Evolutionary conservation across 2,329 filamentous ascomycete genomes (phyloP), one percentile per base, ranked within the genome.

Genomic region (Arthrinium puccinioides): DNA sequence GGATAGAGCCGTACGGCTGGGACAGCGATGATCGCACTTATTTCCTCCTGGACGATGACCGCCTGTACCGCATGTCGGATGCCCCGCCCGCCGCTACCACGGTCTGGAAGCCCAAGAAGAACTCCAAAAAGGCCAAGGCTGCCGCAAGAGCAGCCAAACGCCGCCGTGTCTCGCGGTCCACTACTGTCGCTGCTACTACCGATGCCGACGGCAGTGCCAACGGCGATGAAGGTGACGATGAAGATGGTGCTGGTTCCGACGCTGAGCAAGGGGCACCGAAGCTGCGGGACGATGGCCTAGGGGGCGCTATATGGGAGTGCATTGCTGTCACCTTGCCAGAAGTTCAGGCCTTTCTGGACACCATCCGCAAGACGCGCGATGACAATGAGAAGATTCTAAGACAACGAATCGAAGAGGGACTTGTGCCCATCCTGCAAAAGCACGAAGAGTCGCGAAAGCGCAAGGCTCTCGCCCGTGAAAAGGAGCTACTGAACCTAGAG

Each of bases 41-140:
- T 56, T 94, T 84, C 53, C 82, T 97, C 4, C 74, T 98, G 4
- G 90, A 97, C 51, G 92, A 98, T 57, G 94, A 96, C 51, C 78
- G 92, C 44, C 69, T 98, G 28, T 98, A 98, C 58, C 84, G 89
- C 39, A 72, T 84, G 43, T 87, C 85, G n/a, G 86, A 94, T 42
- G 74, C 83, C 19, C 76, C 79, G 1, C 69, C 76, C 2, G 73
- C 78, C 6, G 61, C 75, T 11, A 62, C 71, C 6, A 63, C 69
- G n/a, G 57, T 70, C 3, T 60, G 72, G 19, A 83, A 83, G 54
- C 67, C 76, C 2, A 69, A 71, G 59, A 76, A 72, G 48, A 85
- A 79, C 51, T 76, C 73, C 19, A 81, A 80, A 49, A 83, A 79
- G 48, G 70, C 72, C 5, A 80, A 76, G 60, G 77, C 72, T 39